Evolutionary conservation across 2,329 filamentous ascomycete species (phyloP).

Genomic region (Botrytis elliptica): DNA sequence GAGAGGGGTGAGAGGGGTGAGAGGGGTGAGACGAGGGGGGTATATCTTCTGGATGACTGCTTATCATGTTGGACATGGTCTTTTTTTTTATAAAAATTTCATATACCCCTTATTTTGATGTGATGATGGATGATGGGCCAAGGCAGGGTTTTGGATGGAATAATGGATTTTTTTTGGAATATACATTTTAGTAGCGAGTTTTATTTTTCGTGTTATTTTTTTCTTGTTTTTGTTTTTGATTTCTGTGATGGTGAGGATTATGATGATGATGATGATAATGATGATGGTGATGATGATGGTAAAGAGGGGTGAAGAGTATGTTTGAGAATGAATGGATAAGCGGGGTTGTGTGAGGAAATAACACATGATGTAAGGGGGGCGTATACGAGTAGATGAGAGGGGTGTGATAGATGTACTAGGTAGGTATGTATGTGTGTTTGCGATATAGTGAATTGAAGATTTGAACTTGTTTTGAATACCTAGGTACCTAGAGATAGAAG

Average conservation of each 20-base stretch:
- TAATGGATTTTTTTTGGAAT: neutral
- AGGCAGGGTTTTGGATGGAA: neutral
- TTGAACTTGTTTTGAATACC: no score
- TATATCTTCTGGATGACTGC: neutral
- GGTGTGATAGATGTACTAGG: neutral
- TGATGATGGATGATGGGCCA: constrained; percentile 1
- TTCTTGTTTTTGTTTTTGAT: neutral
- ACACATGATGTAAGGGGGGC: neutral
- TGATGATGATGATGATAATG: no score
- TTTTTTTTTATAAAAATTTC: neutral
- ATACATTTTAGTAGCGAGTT: neutral
- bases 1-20: neutral
- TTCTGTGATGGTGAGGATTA: neutral
- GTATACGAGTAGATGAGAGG: neutral
- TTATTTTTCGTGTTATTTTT: neutral
- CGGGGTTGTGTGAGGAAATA: neutral
- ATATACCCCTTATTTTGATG: constrained; percentile 8
- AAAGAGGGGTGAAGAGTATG: neutral
- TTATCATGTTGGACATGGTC: neutral
- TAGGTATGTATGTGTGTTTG: neutral
- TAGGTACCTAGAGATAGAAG: no score
- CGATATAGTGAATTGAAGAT: neutral
- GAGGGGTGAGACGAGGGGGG: neutral
- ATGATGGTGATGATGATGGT: no score
- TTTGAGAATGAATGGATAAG: neutral